Base-by-base conservation (phyloP, 257 asterid genomes). In the Solanum gracilifrons region DNA sequence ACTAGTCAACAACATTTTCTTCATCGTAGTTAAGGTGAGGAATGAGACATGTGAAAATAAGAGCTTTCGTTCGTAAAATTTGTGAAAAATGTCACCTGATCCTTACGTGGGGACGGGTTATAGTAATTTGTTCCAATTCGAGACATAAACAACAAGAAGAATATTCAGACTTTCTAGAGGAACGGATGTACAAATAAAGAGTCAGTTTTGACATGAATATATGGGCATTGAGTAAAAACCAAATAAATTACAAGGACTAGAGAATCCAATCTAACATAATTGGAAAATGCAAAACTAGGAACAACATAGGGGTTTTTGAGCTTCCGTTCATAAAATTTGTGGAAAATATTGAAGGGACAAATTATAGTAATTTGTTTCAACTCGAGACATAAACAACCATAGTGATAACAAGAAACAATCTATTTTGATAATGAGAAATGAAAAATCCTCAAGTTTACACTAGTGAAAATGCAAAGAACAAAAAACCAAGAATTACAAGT, bases 251-350 rank as follows among this genome's bases (percentile, higher is more conserved):
- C 0, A 36, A 75, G 11, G 13, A 23, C 18, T 75, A 23, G 21
- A 23, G 21, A 75, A 75, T 75, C 83, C 23, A 23, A 75, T 75
- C 83, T 33, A 75, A 75, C 58, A 37, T 37, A 13, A 37, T 75
- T 37, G 9, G 55, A 23, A 13, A 75, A 75, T 10, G 58, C 83
- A 37, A 75, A 90, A 86, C 32, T 91, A 1, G 94, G 83, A 82
- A 77, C 43, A 62, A 18, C 74, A 9, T 4, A 60, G 1, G 29
- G 27, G 10, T 21, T 60, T 60, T 21, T 64, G 39, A 31, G 39
- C 21, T 29, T 3, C 13, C 21, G 12, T 31, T 29, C 12, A 1
- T 68, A 18, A 9, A 33, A 35, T 74, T 74, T 35, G 18, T 74
- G 29, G 23, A 74, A 74, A 20, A 73, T 73, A 5, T 73, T 5